Evolutionary conservation across 768 basidiomycete species (phyloP).

Genomic region (Mycena indigotica): DNA sequence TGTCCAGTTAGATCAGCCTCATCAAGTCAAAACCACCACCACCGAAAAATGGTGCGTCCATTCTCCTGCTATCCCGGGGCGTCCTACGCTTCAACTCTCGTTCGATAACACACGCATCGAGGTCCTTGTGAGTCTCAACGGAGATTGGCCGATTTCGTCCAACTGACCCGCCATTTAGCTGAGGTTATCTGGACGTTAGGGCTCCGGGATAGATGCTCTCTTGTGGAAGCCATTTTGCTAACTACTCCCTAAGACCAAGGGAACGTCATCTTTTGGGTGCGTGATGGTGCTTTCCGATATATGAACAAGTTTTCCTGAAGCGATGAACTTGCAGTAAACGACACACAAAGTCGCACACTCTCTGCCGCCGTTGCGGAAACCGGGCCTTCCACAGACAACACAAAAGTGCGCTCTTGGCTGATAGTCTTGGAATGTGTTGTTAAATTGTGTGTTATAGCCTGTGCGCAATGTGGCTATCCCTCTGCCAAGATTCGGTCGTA

Average conservation of each 20-base stretch:
- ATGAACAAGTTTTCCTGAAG: background rate
- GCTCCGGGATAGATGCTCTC: background rate
- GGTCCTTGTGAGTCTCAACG: background rate
- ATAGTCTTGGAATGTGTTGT: too few relatives aligned
- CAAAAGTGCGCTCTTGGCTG: slow-evolving; percentile 69
- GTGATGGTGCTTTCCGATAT: slow-evolving; percentile 34
- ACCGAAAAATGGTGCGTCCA: background rate
- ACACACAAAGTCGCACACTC: slow-evolving; percentile 95
- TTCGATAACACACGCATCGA: background rate
- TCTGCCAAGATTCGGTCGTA: slow-evolving; percentile 93
- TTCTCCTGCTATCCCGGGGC: background rate
- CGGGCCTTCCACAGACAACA: slow-evolving; percentile 98
- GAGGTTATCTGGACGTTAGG: background rate
- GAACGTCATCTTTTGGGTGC: slow-evolving; percentile 95
- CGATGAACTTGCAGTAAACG: slow-evolving; percentile 68
- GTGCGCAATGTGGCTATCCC: slow-evolving; percentile 96
- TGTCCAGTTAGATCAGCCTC: background rate
- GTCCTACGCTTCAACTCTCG: background rate
- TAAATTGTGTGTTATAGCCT: too few relatives aligned
- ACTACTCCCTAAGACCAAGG: slow-evolving; percentile 40
- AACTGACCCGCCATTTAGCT: background rate
- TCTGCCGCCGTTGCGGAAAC: slow-evolving; percentile 96
- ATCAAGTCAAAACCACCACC: slow-evolving; percentile 1
- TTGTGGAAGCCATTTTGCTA: slow-evolving; percentile 2
- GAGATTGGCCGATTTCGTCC: background rate